These are phyloP conservation scores for Lichtheimia ramosa DNA, from an alignment of 371 early-diverging fungal genomes.

Conservation along the genomic window DNA sequence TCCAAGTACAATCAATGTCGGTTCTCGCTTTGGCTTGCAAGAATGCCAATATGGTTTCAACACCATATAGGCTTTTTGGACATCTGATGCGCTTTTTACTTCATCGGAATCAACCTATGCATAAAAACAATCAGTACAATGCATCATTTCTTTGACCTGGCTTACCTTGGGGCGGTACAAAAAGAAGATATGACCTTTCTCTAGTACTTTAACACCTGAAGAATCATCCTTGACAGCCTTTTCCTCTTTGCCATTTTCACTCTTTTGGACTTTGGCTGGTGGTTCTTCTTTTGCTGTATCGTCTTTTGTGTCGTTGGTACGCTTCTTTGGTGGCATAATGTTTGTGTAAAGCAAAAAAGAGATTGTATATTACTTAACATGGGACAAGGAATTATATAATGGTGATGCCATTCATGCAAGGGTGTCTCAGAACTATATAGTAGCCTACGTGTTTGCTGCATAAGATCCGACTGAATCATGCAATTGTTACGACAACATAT, in stretches of 20 bases:
- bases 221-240: neutral
- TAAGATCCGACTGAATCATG: no score
- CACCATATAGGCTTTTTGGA: slow-evolving; percentile 40
- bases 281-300: slow-evolving; percentile 12
- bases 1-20: slow-evolving; percentile 34
- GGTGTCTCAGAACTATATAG: no score
- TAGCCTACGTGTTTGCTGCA: no score
- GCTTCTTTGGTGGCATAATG: slow-evolving; percentile 1
- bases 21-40: slow-evolving; percentile 14
- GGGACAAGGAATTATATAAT: no score
- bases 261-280: slow-evolving; percentile 2
- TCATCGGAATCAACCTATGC: slow-evolving; percentile 24
- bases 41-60: slow-evolving; percentile 37
- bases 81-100: slow-evolving; percentile 23
- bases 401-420: no score
- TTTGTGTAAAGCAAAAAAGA: neutral
- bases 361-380: no score
- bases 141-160: no score
- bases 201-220: slow-evolving; percentile 7
- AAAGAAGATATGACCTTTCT: slow-evolving; percentile 44
- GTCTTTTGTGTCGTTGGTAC: neutral
- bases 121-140: no score
- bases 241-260: neutral
- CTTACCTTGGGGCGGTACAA: slow-evolving; percentile 49
- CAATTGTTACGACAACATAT: no score